These are phyloP conservation scores for Cytospora piceicola DNA, from an alignment of 2,329 filamentous ascomycete species.

Conservation along the genomic window DNA sequence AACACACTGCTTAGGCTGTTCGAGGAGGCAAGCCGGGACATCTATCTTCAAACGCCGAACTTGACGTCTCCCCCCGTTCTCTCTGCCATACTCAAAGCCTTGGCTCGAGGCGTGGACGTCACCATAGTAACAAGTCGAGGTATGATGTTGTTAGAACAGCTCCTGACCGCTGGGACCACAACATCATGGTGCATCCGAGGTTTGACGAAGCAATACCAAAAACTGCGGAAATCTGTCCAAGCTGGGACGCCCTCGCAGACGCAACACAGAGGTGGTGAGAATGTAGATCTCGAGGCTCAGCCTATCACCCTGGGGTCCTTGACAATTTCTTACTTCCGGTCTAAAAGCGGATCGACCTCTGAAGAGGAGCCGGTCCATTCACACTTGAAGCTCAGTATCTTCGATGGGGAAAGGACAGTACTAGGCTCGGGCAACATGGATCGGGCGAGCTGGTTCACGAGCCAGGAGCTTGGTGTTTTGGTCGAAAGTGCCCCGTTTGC, in stretches of 20 bases:
- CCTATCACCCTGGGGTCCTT: constrained; percentile 50
- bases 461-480: constrained; percentile 77
- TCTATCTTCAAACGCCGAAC: constrained; percentile 79
- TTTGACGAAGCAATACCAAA: constrained; percentile 59
- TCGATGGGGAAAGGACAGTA: constrained; percentile 69
- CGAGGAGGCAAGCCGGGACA: constrained; percentile 56
- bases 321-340: constrained; percentile 61
- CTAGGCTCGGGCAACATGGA: constrained; percentile 85
- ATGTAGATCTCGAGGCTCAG: constrained; percentile 49
- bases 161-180: constrained; percentile 77
- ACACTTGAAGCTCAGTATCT: constrained; percentile 77
- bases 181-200: constrained; percentile 66
- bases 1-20: constrained; percentile 65
- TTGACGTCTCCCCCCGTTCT: constrained; percentile 71
- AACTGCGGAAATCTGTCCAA: background rate
- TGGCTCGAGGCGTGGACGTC: constrained; percentile 70
- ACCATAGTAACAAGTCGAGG: constrained; percentile 67
- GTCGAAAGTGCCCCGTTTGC: constrained; percentile 48
- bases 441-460: constrained; percentile 83
- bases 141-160: constrained; percentile 79
- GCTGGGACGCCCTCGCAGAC: constrained; percentile 35
- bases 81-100: constrained; percentile 61
- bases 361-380: constrained; percentile 69
- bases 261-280: constrained; percentile 34
- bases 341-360: constrained; percentile 37